phyloP scores from a whole-genome alignment of 2,329 filamentous ascomycete genomes.

The Daldinia sp. region DNA sequence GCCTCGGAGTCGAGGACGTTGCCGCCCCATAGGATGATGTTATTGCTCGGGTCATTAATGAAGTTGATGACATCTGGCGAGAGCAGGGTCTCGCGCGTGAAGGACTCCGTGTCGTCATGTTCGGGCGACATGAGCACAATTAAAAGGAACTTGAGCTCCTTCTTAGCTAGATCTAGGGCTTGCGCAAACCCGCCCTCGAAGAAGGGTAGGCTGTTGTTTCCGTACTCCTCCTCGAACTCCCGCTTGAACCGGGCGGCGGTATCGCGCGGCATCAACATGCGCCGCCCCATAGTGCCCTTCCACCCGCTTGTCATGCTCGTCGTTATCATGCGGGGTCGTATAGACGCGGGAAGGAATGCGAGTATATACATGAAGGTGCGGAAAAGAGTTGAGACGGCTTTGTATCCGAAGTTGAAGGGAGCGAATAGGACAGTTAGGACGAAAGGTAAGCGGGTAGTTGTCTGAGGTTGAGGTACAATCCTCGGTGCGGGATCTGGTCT shows the following conservation, averaged over 20 bases:
- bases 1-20: conserved; percentile 94
- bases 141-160: conserved; percentile 90
- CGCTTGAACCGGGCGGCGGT: conserved; percentile 89
- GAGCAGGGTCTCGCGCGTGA: conserved; percentile 85
- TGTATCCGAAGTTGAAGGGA: conserved; percentile 84
- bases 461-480: conserved; percentile 81
- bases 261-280: conserved; percentile 85
- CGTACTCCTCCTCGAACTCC: conserved; percentile 96
- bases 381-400: conserved; percentile 75
- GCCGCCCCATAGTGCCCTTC: conserved; percentile 74
- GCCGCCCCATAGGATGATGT: conserved; percentile 91
- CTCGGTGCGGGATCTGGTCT: conserved; percentile 79
- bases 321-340: conserved; percentile 67
- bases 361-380: conserved; percentile 82
- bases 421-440: conserved; percentile 82
- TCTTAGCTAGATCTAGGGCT: conserved; percentile 89
- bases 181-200: conserved; percentile 92
- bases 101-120: conserved; percentile 89
- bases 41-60: conserved; percentile 78
- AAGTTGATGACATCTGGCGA: conserved; percentile 79
- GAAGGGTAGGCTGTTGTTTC: conserved; percentile 77
- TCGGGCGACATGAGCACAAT: conserved; percentile 90
- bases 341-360: conserved; percentile 79
- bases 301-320: conserved; percentile 65
- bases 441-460: conserved; percentile 77